Evolutionary conservation across 73 alveolate species (phyloP).

Genomic region (Paramecium primaurelia): DNA sequence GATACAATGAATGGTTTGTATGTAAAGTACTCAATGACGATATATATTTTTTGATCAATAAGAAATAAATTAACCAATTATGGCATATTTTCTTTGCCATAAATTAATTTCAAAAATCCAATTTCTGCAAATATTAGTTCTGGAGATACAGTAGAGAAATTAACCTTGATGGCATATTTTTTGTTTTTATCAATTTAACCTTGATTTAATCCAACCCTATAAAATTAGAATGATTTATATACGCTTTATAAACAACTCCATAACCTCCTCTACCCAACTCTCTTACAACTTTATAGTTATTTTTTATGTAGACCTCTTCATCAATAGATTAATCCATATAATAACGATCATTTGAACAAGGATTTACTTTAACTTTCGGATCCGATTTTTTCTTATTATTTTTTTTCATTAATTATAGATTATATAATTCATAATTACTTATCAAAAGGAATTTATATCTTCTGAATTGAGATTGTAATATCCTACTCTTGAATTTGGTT

Average conservation of each 20-base stretch:
- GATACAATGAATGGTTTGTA: slow-evolving; percentile 59
- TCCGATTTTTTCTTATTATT: not conserved
- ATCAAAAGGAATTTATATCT: not conserved
- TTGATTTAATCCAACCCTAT: not conserved
- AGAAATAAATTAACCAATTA: slow-evolving; percentile 55
- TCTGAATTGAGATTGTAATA: not conserved
- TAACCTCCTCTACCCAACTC: slow-evolving; percentile 64
- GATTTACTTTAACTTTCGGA: not conserved
- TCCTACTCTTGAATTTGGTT: not conserved
- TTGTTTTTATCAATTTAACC: slow-evolving; percentile 16
- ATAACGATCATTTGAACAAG: slow-evolving; percentile 40
- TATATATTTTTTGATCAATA: slow-evolving; percentile 52
- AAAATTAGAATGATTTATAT: not conserved
- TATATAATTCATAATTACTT: slow-evolving; percentile 7
- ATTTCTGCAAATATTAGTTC: slow-evolving; percentile 61
- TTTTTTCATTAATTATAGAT: not conserved
- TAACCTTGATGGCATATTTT: slow-evolving; percentile 58
- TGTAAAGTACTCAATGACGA: slow-evolving; percentile 50
- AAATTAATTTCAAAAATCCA: slow-evolving; percentile 50
- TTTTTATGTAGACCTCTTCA: slow-evolving; percentile 35
- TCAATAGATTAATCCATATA: slow-evolving; percentile 2
- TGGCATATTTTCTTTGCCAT: slow-evolving; percentile 53
- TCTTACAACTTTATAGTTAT: slow-evolving; percentile 47
- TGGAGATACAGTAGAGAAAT: slow-evolving; percentile 60
- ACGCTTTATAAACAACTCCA: slow-evolving; percentile 64